phyloP scores from a whole-genome alignment of 495 filamentous ascomycete species.

The Aspergillus affinis region DNA sequence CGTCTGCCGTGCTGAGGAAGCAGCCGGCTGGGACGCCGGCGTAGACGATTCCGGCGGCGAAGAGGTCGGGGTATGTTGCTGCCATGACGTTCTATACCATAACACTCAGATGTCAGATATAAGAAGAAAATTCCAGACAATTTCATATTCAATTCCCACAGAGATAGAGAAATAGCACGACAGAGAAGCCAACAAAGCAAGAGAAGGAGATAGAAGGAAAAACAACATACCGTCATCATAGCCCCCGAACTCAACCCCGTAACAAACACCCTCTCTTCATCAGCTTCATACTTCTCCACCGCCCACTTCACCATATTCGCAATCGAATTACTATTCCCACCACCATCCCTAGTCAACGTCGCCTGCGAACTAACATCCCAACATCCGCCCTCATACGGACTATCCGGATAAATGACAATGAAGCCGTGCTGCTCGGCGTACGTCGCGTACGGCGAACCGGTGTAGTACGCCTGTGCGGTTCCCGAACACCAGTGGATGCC shows the following conservation, averaged over 20 bases:
- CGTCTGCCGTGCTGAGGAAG: conserved; percentile 52
- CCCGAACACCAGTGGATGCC: conserved; percentile 53
- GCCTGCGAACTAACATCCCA: conserved; percentile 60
- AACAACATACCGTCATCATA: conserved; percentile 49
- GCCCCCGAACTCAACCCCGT: conserved; percentile 55
- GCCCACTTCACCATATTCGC: conserved; percentile 60
- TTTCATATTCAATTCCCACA: too few relatives aligned
- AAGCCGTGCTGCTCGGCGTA: conserved; percentile 55
- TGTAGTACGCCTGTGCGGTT: conserved; percentile 50
- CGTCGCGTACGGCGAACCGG: conserved; percentile 43
- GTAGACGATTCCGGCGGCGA: conserved; percentile 56
- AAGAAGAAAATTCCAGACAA: too few relatives aligned
- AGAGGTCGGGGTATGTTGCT: conserved; percentile 57
- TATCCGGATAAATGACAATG: conserved; percentile 56
- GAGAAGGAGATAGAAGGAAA: background rate
- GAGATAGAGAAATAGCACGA: too few relatives aligned
- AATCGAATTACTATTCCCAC: conserved; percentile 58
- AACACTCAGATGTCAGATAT: background rate
- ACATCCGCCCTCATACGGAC: conserved; percentile 48
- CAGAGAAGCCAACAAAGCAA: too few relatives aligned
- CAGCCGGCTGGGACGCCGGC: conserved; percentile 62
- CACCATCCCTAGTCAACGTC: conserved; percentile 56
- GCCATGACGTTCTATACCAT: conserved; percentile 49
- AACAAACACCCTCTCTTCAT: conserved; percentile 49
- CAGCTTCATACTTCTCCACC: conserved; percentile 46